These are phyloP conservation scores for Metschnikowia baotianmanensis DNA, from an alignment of 805 yeast species.

Conservation along the genomic window DNA sequence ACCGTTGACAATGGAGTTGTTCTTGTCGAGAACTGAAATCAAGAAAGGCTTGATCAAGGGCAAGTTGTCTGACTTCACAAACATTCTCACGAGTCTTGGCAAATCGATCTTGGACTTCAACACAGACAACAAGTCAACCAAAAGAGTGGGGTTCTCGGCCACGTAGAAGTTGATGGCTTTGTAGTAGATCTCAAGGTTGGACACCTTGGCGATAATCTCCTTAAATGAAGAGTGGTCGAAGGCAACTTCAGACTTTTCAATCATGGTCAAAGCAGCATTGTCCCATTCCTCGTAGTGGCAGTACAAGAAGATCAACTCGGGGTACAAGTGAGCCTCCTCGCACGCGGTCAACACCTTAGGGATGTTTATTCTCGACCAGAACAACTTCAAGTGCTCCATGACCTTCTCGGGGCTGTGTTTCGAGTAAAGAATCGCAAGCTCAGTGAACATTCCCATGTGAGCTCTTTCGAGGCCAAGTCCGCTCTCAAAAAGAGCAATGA, in stretches of 20 bases:
- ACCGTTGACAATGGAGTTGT: constrained; percentile 85
- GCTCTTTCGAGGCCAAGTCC: constrained; percentile 97
- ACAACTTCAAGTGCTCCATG: constrained; percentile 93
- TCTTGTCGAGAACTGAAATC: constrained; percentile 85
- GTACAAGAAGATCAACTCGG: constrained; percentile 91
- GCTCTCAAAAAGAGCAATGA: constrained; percentile 89
- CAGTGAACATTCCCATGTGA: constrained; percentile 99
- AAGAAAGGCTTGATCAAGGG: constrained; percentile 95
- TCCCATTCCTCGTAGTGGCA: constrained; percentile 99
- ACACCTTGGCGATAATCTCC: constrained; percentile 90
- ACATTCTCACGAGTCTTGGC: constrained; percentile 91
- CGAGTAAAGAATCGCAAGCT: constrained; percentile 84
- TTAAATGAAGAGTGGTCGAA: constrained; percentile 93
- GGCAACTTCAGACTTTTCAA: constrained; percentile 88
- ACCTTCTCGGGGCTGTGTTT: constrained; percentile 88
- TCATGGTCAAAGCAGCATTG: constrained; percentile 95
- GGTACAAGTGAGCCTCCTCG: constrained; percentile 93
- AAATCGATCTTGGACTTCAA: constrained; percentile 88
- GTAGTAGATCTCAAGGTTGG: constrained; percentile 94
- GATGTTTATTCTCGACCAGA: constrained; percentile 97
- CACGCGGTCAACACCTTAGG: constrained; percentile 95
- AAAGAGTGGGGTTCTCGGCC: constrained; percentile 84
- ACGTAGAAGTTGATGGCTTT: constrained; percentile 95
- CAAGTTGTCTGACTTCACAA: constrained; percentile 91
- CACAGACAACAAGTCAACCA: constrained; percentile 81